phyloP scores from a whole-genome alignment of 495 filamentous ascomycete species.

The Penicillium antarcticum region DNA sequence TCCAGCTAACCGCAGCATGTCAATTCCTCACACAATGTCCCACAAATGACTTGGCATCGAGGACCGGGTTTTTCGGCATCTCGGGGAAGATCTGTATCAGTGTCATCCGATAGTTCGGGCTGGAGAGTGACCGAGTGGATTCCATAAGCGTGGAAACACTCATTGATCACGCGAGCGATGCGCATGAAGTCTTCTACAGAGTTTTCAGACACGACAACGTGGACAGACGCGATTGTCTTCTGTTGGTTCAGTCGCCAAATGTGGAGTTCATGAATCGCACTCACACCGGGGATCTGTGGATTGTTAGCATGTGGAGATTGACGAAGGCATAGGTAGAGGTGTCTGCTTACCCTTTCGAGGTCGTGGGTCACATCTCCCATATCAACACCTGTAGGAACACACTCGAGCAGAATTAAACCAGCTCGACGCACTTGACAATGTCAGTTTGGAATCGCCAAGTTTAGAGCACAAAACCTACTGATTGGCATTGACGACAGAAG shows the following conservation, averaged over 20 bases:
- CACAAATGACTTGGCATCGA: slow-evolving; percentile 33
- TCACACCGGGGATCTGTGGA: slow-evolving; percentile 39
- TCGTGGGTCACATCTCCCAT: slow-evolving; percentile 78
- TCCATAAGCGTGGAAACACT: slow-evolving; percentile 53
- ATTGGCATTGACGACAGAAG: slow-evolving; percentile 39
- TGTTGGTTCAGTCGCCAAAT: slow-evolving; percentile 52
- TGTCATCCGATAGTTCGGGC: slow-evolving; percentile 32
- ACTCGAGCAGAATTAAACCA: slow-evolving; percentile 72
- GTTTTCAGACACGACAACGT: slow-evolving; percentile 41
- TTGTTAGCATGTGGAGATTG: background rate
- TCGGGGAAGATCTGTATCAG: background rate
- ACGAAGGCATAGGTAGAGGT: background rate
- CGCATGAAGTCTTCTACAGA: slow-evolving; percentile 34
- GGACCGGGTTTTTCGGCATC: slow-evolving; percentile 7
- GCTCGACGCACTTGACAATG: slow-evolving; percentile 29
- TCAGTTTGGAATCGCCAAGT: background rate
- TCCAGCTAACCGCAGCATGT: slow-evolving; percentile 26
- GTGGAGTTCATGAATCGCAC: slow-evolving; percentile 49
- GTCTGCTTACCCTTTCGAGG: slow-evolving; percentile 37
- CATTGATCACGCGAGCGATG: slow-evolving; percentile 37
- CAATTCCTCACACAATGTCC: slow-evolving; percentile 28
- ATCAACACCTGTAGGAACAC: slow-evolving; percentile 72
- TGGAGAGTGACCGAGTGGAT: slow-evolving; percentile 51
- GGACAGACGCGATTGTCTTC: slow-evolving; percentile 48
- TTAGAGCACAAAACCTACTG: slow-evolving; percentile 13